phyloP scores from a whole-genome alignment of 2,329 filamentous ascomycete species.

The Fusarium albidum region DNA sequence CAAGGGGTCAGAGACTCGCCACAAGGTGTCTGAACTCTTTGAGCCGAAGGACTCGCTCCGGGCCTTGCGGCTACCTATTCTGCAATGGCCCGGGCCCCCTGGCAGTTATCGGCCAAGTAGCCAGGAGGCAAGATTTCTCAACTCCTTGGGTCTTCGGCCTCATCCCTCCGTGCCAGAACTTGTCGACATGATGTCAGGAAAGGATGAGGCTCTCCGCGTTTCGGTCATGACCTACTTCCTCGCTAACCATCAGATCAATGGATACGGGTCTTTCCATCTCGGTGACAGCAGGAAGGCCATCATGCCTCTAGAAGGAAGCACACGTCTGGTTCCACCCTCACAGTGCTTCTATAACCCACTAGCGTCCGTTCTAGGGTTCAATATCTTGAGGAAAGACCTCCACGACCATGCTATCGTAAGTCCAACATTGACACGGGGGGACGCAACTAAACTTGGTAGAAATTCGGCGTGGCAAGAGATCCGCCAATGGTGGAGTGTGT shows the following conservation, averaged over 20 bases:
- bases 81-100: conserved; percentile 79
- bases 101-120: conserved; percentile 71
- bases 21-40: conserved; percentile 80
- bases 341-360: conserved; percentile 85
- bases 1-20: conserved; percentile 62
- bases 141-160: conserved; percentile 74
- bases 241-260: conserved; percentile 78
- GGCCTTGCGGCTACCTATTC: conserved; percentile 74
- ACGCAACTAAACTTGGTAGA: conserved; percentile 48
- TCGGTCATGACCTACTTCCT: conserved; percentile 85
- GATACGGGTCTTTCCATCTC: conserved; percentile 73
- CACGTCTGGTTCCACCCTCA: conserved; percentile 73
- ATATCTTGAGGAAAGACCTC: conserved; percentile 79
- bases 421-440: conserved; percentile 1
- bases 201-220: conserved; percentile 66
- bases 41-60: conserved; percentile 78
- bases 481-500: conserved; percentile 82
- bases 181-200: conserved; percentile 77
- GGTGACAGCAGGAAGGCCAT: conserved; percentile 64
- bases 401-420: conserved; percentile 73
- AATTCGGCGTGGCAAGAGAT: conserved; percentile 86
- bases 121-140: conserved; percentile 78
- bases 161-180: conserved; percentile 78
- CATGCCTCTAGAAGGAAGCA: conserved; percentile 76
- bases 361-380: conserved; percentile 81